These are phyloP conservation scores for Colletotrichum sp. DNA, from an alignment of 2,329 filamentous ascomycete genomes.

Conservation along the genomic window DNA sequence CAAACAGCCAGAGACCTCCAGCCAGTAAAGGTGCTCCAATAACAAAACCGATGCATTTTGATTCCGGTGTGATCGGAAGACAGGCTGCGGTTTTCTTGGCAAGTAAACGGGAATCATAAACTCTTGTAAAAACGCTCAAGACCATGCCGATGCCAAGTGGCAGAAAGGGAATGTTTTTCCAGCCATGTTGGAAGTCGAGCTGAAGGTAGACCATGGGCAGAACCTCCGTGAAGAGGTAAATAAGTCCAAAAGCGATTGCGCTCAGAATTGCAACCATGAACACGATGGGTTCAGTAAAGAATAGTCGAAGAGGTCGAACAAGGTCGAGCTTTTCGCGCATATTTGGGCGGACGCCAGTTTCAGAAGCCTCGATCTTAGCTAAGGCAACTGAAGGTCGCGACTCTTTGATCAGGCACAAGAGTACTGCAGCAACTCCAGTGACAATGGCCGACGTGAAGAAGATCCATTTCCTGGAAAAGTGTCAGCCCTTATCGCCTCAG, in stretches of 20 bases:
- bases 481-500: neutral
- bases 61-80: constrained; percentile 16
- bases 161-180: neutral
- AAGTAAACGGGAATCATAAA: neutral
- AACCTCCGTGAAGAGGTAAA: constrained; percentile 6
- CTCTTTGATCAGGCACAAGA: neutral
- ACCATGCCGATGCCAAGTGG: neutral
- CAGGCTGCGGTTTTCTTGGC: neutral
- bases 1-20: constrained; percentile 48
- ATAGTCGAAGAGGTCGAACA: neutral
- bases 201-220: neutral
- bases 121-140: neutral
- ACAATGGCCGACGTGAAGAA: constrained; percentile 3
- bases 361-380: neutral
- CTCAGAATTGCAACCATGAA: neutral
- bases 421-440: neutral
- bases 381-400: constrained; percentile 4
- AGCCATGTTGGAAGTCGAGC: neutral
- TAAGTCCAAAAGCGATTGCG: neutral
- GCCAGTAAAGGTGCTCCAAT: constrained; percentile 47
- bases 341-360: neutral
- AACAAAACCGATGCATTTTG: constrained; percentile 34
- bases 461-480: neutral
- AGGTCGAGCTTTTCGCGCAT: constrained; percentile 1
- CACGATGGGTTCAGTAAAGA: constrained; percentile 10